These are phyloP conservation scores for Cercospora sojina DNA, from an alignment of 2,329 filamentous ascomycete species.

Conservation along the genomic window DNA sequence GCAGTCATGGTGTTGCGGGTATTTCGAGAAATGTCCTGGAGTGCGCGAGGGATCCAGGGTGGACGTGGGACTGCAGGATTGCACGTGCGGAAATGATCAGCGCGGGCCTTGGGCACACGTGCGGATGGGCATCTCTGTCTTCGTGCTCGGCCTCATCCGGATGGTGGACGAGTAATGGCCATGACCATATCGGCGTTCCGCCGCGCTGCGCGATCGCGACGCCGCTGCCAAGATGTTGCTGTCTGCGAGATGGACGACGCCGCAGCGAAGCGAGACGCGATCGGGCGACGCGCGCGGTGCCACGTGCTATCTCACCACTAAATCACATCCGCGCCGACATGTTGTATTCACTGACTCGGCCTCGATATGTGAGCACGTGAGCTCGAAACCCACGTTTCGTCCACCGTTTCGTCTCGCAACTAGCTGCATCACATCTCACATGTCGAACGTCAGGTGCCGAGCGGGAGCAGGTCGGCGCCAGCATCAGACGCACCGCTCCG, in stretches of 20 bases:
- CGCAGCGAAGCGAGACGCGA: conserved; percentile 16
- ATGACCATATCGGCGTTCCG: conserved; percentile 13
- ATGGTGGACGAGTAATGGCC: conserved; percentile 17
- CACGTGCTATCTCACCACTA: conserved; percentile 9
- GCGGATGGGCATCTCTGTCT: conserved; percentile 1
- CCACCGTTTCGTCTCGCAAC: neutral
- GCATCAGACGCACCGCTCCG: neutral
- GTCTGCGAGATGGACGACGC: neutral
- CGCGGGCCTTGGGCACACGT: conserved; percentile 23
- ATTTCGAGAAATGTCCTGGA: conserved; percentile 28
- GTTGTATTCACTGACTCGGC: conserved; percentile 17
- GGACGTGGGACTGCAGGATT: conserved; percentile 4
- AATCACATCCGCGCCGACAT: neutral
- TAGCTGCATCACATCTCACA: neutral
- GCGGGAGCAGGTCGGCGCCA: neutral
- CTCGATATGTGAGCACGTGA: conserved; percentile 7
- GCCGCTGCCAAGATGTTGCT: neutral
- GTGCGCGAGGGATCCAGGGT: conserved; percentile 24
- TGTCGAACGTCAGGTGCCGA: neutral
- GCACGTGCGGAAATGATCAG: conserved; percentile 30
- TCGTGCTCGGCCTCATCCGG: conserved; percentile 11
- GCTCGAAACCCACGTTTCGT: neutral
- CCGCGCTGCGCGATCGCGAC: conserved; percentile 9
- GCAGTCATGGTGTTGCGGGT: conserved; percentile 16
- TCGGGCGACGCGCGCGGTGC: neutral